Evolutionary conservation across 192 early-diverging fungal genomes (phyloP), one percentile per base, ranked within the genome.

Genomic region (Powellomyces hirtus): DNA sequence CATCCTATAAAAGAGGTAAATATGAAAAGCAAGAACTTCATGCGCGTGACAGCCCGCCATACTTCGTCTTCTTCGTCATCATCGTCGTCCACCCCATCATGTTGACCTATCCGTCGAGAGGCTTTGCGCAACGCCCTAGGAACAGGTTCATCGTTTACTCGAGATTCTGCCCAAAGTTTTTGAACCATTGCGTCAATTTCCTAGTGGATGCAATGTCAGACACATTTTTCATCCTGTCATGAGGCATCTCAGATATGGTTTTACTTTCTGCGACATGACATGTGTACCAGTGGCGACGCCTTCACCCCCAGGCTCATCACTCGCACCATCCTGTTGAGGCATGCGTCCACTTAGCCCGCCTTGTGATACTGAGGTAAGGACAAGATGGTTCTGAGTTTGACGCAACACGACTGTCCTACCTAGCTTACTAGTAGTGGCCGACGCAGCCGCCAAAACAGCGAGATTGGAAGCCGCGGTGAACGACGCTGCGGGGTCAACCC

Each of bases 41-140:
- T 3, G 26, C 46, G 16, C 4, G 5, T 27, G 13, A 26, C 34
- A 40, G 31, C 30, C 38, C 63, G n/a, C 6, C 16, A n/a, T n/a
- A 62, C 77, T 4, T 79, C 81, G 16, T 79, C 77, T 29, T 82
- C 77, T 16, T 79, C 81, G 33, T 79, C 77, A 38, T 79, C 77
- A 52, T 81, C 77, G 40, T 81, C 77, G 27, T 74, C 77, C 7
- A 50, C 66, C 6, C 64, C 81, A 34, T 79, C 75, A 18, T 73
- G 68, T 13, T 81, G 80, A 61, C 30, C 69, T 42, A 70, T 77
- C 42, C 63, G 63, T 1, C 7, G 66, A 57, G 30, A 61, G n/a
- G n/a, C n/a, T 63, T 34, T 45, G 60, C 53, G 53, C n/a, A n/a
- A 49, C 2, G 46, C 29, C 2, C 10, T 56, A 29, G 6, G 4